Evolutionary conservation across 2,329 filamentous ascomycete species (phyloP).

Genomic region (Cytospora chrysosperma): DNA sequence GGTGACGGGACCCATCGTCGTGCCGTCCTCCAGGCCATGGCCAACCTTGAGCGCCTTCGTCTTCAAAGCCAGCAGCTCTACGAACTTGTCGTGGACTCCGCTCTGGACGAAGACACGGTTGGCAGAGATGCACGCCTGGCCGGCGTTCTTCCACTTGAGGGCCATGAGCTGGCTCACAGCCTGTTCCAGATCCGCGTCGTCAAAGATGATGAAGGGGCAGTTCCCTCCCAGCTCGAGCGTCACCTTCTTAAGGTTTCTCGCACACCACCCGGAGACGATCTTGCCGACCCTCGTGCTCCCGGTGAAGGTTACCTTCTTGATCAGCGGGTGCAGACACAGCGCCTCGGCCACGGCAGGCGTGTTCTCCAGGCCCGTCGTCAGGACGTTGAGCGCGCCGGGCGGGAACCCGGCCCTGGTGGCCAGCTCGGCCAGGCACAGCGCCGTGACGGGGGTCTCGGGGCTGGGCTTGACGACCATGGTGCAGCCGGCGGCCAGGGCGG

Average conservation of each 20-base stretch:
- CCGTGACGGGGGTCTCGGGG: conserved; percentile 72
- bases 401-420: conserved; percentile 72
- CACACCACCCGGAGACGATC: conserved; percentile 62
- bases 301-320: conserved; percentile 72
- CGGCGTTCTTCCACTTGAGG: conserved; percentile 51
- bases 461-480: conserved; percentile 74
- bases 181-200: conserved; percentile 64
- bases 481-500: conserved; percentile 69
- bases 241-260: conserved; percentile 65
- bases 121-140: conserved; percentile 64
- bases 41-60: conserved; percentile 27
- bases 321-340: conserved; percentile 44
- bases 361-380: conserved; percentile 45
- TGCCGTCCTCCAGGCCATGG: conserved; percentile 30
- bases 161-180: conserved; percentile 48
- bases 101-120: conserved; percentile 65
- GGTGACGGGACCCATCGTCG: conserved; percentile 38
- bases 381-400: conserved; percentile 62
- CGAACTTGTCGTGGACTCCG: conserved; percentile 61
- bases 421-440: conserved; percentile 66
- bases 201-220: conserved; percentile 64
- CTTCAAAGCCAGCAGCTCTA: conserved; percentile 44
- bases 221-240: conserved; percentile 73
- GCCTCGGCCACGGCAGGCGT: conserved; percentile 46
- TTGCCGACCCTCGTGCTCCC: conserved; percentile 70